A percentile compares a stretch with the other conserved stretches of the same genome.
Evolutionary conservation across 495 filamentous ascomycete species (phyloP).

Genomic region (Glutinoglossum americanum): DNA sequence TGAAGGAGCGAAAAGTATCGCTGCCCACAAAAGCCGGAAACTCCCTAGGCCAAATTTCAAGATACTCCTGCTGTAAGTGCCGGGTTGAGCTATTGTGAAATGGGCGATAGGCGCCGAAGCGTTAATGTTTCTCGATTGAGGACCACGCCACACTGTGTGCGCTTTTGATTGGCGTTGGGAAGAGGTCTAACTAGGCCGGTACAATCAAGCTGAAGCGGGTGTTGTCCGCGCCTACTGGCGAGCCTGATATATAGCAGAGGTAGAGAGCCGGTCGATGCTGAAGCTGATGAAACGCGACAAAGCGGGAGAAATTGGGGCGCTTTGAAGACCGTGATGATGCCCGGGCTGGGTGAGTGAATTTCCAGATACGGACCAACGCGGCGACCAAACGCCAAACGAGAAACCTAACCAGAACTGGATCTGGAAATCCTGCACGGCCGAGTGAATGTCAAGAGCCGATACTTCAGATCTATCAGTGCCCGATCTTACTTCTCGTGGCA

Average conservation of each 20-base stretch:
- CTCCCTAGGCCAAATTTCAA: neutral
- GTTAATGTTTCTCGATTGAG: neutral
- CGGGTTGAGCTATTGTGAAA: neutral
- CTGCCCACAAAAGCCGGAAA: neutral
- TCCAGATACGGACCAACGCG: neutral
- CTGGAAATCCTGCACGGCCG: too few species aligned
- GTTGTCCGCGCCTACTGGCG: neutral
- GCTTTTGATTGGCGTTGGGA: neutral
- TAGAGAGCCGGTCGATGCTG: neutral
- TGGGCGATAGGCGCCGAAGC: neutral
- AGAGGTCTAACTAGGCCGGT: neutral
- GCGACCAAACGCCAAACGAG: conserved; percentile 1
- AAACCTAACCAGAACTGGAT: neutral
- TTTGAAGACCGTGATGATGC: neutral
- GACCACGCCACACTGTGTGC: neutral
- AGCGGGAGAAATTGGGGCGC: neutral
- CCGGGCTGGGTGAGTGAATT: neutral
- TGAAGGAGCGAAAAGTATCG: neutral
- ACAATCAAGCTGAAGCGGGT: neutral
- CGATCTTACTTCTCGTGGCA: neutral
- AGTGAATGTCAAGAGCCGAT: neutral
- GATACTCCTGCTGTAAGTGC: neutral
- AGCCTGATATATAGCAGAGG: neutral
- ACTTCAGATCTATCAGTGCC: neutral
- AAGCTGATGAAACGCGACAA: neutral